Evolutionary conservation across 2,329 filamentous ascomycete genomes (phyloP), one percentile per base, ranked within the genome.

Genomic region (Zelopaecilomyces penicillatus): DNA sequence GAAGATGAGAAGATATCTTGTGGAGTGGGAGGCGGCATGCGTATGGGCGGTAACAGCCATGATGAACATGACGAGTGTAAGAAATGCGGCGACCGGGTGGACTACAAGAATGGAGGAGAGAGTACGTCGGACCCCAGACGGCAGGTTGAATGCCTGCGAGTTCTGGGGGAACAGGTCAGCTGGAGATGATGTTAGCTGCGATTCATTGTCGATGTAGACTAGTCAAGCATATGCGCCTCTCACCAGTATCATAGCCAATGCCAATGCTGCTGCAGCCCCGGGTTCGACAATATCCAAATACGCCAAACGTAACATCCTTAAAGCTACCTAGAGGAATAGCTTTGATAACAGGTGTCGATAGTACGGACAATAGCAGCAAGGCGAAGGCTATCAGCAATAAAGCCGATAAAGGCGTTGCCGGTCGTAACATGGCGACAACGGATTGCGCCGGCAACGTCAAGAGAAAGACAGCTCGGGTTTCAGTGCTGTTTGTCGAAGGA

Each of bases 31-130:
- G 11, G 91, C 85, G 26, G 80, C 78, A 60, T 95, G 91, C 55
- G 95, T 79, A 64, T 98, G 93, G 29, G 90, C 85, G 35, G 85
- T 78, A 31, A 82, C 73, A 12, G 90, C 84, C 58, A 98, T 74
- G 44, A 82, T 74, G 53, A 95, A 80, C 73, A 91, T 91, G 59
- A 95, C 73, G 43, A 98, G 75, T 9, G 87, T 90, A 53, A 96
- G 73, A 32, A 95, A 70, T 9, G 88, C 87, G 39, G 93, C 93
- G 47, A 98, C 78, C 1, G 93, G 93, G 62, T 98, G 93, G 28
- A 97, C 81, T 54, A 98, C 85, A 45, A 98, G 78, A 51, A 97
- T 89, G 37, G 85, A 78, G 1, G 91, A 94, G n/a, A 98, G 76
- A 2, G 77, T 79, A 32, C 71, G 69, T 49, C 80, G 73, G 29